phyloP scores from a whole-genome alignment of 2,329 filamentous ascomycete species.

The Helicocarpus griseus region DNA sequence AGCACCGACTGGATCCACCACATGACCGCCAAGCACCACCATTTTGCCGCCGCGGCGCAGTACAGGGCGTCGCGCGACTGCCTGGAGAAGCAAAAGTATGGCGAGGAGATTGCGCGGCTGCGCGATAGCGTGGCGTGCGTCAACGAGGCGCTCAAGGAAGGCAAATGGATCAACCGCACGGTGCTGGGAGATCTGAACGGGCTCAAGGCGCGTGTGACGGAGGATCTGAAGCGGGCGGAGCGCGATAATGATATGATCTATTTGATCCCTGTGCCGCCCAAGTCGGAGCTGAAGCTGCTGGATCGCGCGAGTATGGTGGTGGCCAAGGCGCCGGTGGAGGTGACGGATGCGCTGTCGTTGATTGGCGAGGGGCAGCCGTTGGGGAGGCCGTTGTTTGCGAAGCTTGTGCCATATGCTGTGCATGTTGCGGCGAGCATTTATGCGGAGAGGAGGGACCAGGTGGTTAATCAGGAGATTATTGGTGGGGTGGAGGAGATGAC shows the following conservation, averaged over 20 bases:
- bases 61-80: constrained; percentile 85
- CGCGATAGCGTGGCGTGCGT: constrained; percentile 74
- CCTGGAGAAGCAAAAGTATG: constrained; percentile 86
- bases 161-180: constrained; percentile 67
- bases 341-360: constrained; percentile 68
- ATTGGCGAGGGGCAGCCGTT: constrained; percentile 73
- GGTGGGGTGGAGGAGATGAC: constrained; percentile 75
- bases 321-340: constrained; percentile 67
- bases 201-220: constrained; percentile 70
- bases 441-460: constrained; percentile 77
- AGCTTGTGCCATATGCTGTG: constrained; percentile 89
- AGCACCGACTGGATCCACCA: constrained; percentile 97
- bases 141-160: constrained; percentile 77
- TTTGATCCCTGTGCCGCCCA: constrained; percentile 71
- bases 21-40: constrained; percentile 92
- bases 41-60: constrained; percentile 92
- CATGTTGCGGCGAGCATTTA: constrained; percentile 95
- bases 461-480: constrained; percentile 81
- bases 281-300: constrained; percentile 75
- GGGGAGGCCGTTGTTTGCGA: constrained; percentile 76
- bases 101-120: constrained; percentile 84
- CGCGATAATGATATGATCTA: constrained; percentile 97
- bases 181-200: constrained; percentile 75
- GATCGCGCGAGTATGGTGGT: constrained; percentile 85
- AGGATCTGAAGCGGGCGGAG: constrained; percentile 84